Evolutionary conservation across 305 asterid genomes (phyloP).

Genomic region (Stenogyne calaminthoides): DNA sequence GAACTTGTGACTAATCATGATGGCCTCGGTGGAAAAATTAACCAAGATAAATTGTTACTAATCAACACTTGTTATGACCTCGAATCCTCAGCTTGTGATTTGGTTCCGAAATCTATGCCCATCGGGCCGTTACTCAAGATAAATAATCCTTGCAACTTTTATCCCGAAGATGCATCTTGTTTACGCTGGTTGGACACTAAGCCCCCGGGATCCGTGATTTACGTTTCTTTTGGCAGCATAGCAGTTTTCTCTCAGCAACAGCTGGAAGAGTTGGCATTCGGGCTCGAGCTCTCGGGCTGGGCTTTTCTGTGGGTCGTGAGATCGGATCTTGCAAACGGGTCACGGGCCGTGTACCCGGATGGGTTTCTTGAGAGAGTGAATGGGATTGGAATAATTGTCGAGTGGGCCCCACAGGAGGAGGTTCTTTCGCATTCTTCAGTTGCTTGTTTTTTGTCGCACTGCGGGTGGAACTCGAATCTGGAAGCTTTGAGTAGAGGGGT

Average conservation of each 20-base stretch:
- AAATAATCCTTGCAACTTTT: slow-evolving; percentile 2
- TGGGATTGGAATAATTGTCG: slow-evolving; percentile 31
- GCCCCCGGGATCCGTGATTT: slow-evolving; percentile 41
- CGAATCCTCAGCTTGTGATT: slow-evolving; percentile 42
- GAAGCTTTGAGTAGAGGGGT: slow-evolving; percentile 46
- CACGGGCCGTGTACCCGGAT: slow-evolving; percentile 24
- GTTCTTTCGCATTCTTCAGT: slow-evolving; percentile 44
- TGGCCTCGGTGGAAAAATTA: not conserved
- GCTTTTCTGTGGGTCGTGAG: slow-evolving; percentile 53
- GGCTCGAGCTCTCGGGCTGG: slow-evolving; percentile 44
- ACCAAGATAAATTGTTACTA: slow-evolving; percentile 15
- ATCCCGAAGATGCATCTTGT: slow-evolving; percentile 40
- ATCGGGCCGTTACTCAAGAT: slow-evolving; percentile 40
- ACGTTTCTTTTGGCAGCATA: slow-evolving; percentile 58
- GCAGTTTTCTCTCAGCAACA: slow-evolving; percentile 41
- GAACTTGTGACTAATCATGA: not conserved
- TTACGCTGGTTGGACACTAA: slow-evolving; percentile 42
- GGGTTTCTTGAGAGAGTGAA: slow-evolving; percentile 40
- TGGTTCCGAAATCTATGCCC: slow-evolving; percentile 33
- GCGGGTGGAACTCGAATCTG: slow-evolving; percentile 55
- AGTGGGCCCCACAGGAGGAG: slow-evolving; percentile 54
- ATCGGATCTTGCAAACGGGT: slow-evolving; percentile 34
- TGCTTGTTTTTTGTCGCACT: slow-evolving; percentile 51
- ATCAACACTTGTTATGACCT: slow-evolving; percentile 47
- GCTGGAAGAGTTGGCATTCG: slow-evolving; percentile 45